Conservation (phyloP, 2,329 filamentous ascomycete species). For the Knufia petricola region DNA sequence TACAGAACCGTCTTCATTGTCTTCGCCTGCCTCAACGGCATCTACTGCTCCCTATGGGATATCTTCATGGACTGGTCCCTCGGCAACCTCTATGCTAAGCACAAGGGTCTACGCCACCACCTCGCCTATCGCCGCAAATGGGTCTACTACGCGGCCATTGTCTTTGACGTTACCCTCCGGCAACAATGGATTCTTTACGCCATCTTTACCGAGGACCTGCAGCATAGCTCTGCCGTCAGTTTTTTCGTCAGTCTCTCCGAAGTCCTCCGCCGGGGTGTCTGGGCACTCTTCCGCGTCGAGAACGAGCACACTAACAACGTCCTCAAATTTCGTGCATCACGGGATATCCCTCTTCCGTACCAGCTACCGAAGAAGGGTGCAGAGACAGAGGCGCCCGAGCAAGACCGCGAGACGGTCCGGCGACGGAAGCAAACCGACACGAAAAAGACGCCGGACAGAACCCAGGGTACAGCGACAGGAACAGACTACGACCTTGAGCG, state of each 20-base stretch:
- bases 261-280: conserved; percentile 74
- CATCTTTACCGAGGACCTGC: conserved; percentile 66
- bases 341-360: conserved; percentile 82
- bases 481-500: conserved; percentile 20
- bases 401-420: neutral
- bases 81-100: conserved; percentile 62
- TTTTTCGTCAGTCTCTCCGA: conserved; percentile 73
- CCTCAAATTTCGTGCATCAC: conserved; percentile 74
- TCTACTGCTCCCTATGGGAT: conserved; percentile 88
- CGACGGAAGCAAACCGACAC: neutral
- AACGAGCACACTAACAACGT: conserved; percentile 97
- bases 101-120: conserved; percentile 63
- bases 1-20: conserved; percentile 62
- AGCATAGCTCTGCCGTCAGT: conserved; percentile 73
- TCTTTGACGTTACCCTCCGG: conserved; percentile 71
- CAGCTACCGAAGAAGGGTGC: neutral
- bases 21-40: conserved; percentile 68
- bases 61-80: conserved; percentile 93
- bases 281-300: conserved; percentile 88
- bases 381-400: neutral
- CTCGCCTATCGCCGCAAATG: conserved; percentile 69
- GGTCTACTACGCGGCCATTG: conserved; percentile 80
- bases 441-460: neutral
- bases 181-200: conserved; percentile 94
- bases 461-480: conserved; percentile 13